phyloP scores from a whole-genome alignment of 352 stramenopile genomes.

The Halophytophthora batemanensis region DNA sequence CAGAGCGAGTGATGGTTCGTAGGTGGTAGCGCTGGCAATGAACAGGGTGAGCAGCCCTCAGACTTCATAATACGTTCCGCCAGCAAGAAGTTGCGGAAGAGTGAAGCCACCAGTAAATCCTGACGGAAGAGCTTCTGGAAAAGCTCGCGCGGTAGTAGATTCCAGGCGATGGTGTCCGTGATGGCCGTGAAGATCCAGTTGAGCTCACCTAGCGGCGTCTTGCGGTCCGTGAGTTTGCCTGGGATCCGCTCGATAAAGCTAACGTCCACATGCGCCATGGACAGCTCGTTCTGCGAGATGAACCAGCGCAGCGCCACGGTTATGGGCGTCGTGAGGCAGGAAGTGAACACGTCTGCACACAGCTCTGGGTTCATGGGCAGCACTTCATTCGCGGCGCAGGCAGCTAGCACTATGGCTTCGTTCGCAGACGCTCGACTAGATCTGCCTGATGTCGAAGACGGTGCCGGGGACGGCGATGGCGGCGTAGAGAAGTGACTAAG shows the following conservation, averaged over 20 bases:
- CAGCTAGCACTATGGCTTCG: slow-evolving; percentile 96
- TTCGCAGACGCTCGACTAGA: slow-evolving; percentile 29
- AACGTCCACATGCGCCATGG: slow-evolving; percentile 83
- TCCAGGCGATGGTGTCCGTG: slow-evolving; percentile 99
- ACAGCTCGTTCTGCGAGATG: slow-evolving; percentile 91
- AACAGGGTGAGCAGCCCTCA: slow-evolving; percentile 81
- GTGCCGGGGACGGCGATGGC: slow-evolving; percentile 17
- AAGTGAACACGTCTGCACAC: slow-evolving; percentile 99
- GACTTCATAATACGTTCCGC: slow-evolving; percentile 97
- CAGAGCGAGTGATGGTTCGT: slow-evolving; percentile 97
- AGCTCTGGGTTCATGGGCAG: slow-evolving; percentile 97
- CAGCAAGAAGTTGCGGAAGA: slow-evolving; percentile 99
- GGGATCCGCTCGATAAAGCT: slow-evolving; percentile 87
- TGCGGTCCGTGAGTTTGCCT: slow-evolving; percentile 92
- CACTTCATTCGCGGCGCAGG: slow-evolving; percentile 92
- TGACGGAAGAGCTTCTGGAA: slow-evolving; percentile 99
- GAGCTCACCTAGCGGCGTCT: slow-evolving; percentile 95
- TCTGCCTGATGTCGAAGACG: slow-evolving; percentile 15
- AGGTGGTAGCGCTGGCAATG: slow-evolving; percentile 92
- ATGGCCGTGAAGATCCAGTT: slow-evolving; percentile 99
- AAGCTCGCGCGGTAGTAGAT: slow-evolving; percentile 93
- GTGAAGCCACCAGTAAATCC: slow-evolving; percentile 96
- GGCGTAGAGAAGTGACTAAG: slow-evolving; percentile 90
- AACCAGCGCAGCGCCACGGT: slow-evolving; percentile 98
- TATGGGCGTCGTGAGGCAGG: slow-evolving; percentile 99